Evolutionary conservation across 257 asterid genomes (phyloP).

Genomic region (Lavandula angustifolia): DNA sequence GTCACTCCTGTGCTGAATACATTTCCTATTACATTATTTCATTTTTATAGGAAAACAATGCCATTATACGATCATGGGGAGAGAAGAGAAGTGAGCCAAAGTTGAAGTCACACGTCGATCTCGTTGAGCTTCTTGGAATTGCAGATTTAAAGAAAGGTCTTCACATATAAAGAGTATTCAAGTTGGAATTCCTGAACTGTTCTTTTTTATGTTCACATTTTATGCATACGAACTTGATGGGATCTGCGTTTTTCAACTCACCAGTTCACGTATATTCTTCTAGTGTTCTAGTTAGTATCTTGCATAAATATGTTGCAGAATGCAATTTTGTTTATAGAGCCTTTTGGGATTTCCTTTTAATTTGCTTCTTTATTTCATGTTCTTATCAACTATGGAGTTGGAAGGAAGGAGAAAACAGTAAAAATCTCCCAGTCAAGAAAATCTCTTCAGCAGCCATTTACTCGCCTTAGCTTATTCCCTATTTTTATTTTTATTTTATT

Average conservation of each 20-base stretch:
- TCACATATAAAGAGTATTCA: neutral
- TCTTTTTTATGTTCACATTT: neutral
- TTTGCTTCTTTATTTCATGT: neutral
- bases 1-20: neutral
- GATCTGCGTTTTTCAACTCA: neutral
- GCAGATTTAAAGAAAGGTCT: conserved; percentile 75
- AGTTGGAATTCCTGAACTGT: neutral
- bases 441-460: neutral
- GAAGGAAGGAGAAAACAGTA: neutral
- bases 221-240: neutral
- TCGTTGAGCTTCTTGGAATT: conserved; percentile 94
- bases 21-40: conserved; percentile 18
- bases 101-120: conserved; percentile 90
- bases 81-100: conserved; percentile 66
- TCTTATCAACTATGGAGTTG: neutral
- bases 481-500: neutral
- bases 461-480: neutral
- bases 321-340: neutral
- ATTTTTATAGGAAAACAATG: conserved; percentile 65
- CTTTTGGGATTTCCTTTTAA: neutral
- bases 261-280: neutral
- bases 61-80: conserved; percentile 75
- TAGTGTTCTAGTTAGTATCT: neutral
- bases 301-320: neutral
- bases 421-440: neutral